Evolutionary conservation across 805 yeast species (phyloP).

Genomic region (Kodamaea nitidulidarum): DNA sequence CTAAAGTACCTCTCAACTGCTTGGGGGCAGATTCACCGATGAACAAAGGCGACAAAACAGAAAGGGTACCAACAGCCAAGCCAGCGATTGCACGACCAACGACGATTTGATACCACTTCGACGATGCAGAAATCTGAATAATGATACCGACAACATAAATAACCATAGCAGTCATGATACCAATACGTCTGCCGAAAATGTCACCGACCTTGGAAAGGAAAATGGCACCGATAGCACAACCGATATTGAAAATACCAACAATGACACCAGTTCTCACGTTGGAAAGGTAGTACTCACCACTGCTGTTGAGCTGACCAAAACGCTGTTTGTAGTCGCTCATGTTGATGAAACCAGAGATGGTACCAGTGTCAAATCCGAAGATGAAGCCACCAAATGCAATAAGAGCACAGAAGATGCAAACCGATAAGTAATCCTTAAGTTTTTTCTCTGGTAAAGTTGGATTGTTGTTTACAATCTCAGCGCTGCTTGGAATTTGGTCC

Average conservation of each 20-base stretch:
- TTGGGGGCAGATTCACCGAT: slow-evolving; percentile 27
- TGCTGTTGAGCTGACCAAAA: slow-evolving; percentile 17
- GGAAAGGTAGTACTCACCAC: slow-evolving; percentile 19
- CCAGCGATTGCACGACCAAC: slow-evolving; percentile 26
- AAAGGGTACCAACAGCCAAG: slow-evolving; percentile 23
- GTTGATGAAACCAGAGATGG: slow-evolving; percentile 28
- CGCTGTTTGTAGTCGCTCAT: slow-evolving; percentile 20
- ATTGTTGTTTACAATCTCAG: slow-evolving; percentile 11
- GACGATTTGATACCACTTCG: slow-evolving; percentile 22
- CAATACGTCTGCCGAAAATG: slow-evolving; percentile 23
- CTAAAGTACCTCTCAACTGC: slow-evolving; percentile 26
- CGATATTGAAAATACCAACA: slow-evolving; percentile 26
- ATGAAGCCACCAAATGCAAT: slow-evolving; percentile 28
- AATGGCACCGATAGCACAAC: slow-evolving; percentile 28
- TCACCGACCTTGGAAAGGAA: slow-evolving; percentile 22
- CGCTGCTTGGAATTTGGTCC: slow-evolving; percentile 1
- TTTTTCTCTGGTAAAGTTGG: slow-evolving; percentile 28
- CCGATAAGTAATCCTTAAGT: slow-evolving; percentile 24
- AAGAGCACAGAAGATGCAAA: slow-evolving; percentile 17
- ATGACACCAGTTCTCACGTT: slow-evolving; percentile 23
- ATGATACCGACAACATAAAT: slow-evolving; percentile 24
- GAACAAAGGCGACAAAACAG: slow-evolving; percentile 25
- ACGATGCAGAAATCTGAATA: slow-evolving; percentile 20
- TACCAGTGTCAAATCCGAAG: slow-evolving; percentile 29
- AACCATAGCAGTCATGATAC: slow-evolving; percentile 23